A percentile compares a stretch with the other conserved stretches of the same genome.
These are phyloP conservation scores for Volvox carteri DNA, from an alignment of 163 green algal genomes.

Conservation along the genomic window DNA sequence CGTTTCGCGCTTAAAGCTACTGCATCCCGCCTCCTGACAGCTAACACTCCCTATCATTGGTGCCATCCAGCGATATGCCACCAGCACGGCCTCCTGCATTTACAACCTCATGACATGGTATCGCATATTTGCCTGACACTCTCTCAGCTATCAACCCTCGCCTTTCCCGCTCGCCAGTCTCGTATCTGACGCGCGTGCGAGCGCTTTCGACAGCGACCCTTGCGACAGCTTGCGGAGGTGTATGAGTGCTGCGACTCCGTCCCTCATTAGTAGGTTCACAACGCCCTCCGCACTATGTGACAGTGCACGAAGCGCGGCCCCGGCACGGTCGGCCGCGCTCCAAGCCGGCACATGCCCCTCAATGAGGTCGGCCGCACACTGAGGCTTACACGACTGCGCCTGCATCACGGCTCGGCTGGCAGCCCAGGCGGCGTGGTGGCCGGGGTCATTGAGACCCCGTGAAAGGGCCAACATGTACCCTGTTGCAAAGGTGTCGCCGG, in stretches of 20 bases:
- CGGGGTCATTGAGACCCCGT: conserved; percentile 60
- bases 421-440: conserved; percentile 78
- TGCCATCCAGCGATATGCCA: no score
- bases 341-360: conserved; percentile 40
- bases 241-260: conserved; percentile 24
- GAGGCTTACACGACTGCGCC: conserved; percentile 70
- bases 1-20: no score
- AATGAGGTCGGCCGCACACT: conserved; percentile 44
- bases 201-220: not conserved
- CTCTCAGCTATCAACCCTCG: not conserved
- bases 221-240: conserved; percentile 13
- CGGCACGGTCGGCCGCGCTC: not conserved
- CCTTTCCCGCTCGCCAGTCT: not conserved
- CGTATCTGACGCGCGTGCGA: not conserved
- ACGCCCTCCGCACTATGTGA: not conserved
- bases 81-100: no score
- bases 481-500: conserved; percentile 90
- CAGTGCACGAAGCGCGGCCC: not conserved
- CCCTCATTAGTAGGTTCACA: not conserved
- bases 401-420: conserved; percentile 78
- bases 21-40: no score
- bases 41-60: no score
- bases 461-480: conserved; percentile 82
- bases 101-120: no score
- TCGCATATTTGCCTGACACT: no score